Percentiles rank a stretch among this genome's conserved stretches.
These are phyloP conservation scores for Saturnispora serradocipensis DNA, from an alignment of 805 yeast species.

Conservation along the genomic window DNA sequence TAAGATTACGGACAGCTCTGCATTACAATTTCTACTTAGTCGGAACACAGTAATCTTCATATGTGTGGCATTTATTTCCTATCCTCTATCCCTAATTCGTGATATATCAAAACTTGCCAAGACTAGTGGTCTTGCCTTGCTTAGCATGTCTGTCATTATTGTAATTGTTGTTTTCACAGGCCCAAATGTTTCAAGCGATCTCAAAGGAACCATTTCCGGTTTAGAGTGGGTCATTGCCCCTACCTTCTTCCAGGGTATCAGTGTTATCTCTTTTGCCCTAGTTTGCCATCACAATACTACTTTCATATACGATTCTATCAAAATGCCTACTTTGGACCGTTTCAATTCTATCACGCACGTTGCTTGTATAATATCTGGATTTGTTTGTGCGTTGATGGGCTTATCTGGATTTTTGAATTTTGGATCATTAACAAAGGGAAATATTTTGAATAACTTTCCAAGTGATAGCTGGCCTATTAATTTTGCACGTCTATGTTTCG, in stretches of 20 bases:
- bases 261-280: slow-evolving; percentile 91
- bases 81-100: slow-evolving; percentile 70
- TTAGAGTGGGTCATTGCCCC: slow-evolving; percentile 45
- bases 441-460: slow-evolving; percentile 80
- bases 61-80: slow-evolving; percentile 65
- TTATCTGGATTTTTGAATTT: slow-evolving; percentile 69
- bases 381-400: slow-evolving; percentile 72
- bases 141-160: slow-evolving; percentile 78
- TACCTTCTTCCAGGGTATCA: slow-evolving; percentile 76
- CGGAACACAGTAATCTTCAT: slow-evolving; percentile 64
- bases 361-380: slow-evolving; percentile 72
- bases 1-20: slow-evolving; percentile 26
- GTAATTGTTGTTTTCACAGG: slow-evolving; percentile 65
- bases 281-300: slow-evolving; percentile 95
- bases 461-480: slow-evolving; percentile 66
- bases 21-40: slow-evolving; percentile 47
- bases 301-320: slow-evolving; percentile 77
- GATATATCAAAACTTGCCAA: slow-evolving; percentile 81
- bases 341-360: slow-evolving; percentile 75
- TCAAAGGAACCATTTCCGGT: slow-evolving; percentile 39
- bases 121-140: slow-evolving; percentile 76
- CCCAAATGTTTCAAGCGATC: slow-evolving; percentile 42
- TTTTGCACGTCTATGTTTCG: slow-evolving; percentile 84
- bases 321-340: slow-evolving; percentile 63
- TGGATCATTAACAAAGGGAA: slow-evolving; percentile 74